phyloP scores from a whole-genome alignment of 148 eudicot genomes.

The Persicaria maculosa region DNA sequence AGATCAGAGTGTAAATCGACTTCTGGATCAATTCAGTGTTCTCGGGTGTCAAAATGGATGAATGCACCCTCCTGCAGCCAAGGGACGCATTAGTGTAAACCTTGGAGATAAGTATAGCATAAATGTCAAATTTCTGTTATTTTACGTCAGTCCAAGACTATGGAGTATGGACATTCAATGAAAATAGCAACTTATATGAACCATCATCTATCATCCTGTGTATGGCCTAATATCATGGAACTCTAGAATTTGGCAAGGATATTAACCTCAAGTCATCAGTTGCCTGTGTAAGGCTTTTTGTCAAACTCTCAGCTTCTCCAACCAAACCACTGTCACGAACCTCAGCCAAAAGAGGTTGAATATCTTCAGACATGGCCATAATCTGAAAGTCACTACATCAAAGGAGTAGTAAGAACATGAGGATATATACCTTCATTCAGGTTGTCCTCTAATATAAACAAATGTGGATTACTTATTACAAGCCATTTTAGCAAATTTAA shows the following conservation, averaged over 20 bases:
- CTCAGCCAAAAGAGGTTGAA: conserved; percentile 85
- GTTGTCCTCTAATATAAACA: background rate
- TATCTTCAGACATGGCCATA: conserved; percentile 87
- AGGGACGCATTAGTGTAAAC: background rate
- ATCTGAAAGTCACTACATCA: conserved; percentile 77
- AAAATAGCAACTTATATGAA: background rate
- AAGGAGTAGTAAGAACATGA: conserved; percentile 30
- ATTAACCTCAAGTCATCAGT: conserved; percentile 76
- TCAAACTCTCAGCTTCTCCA: conserved; percentile 79
- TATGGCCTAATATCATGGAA: background rate
- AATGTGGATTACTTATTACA: background rate
- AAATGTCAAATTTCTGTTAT: background rate
- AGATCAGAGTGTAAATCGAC: conserved; percentile 71
- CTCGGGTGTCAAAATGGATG: conserved; percentile 83
- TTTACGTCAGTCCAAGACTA: background rate
- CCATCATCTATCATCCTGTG: background rate
- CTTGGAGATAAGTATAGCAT: background rate
- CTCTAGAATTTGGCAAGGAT: conserved; percentile 6
- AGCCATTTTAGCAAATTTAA: background rate
- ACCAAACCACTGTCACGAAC: conserved; percentile 82
- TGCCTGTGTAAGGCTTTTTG: conserved; percentile 84
- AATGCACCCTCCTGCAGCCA: conserved; percentile 57
- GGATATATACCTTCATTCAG: conserved; percentile 16
- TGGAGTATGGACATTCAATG: background rate
- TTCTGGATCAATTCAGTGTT: conserved; percentile 88